Evolutionary conservation across 2,329 filamentous ascomycete species (phyloP), one percentile per base, ranked within the genome.

Genomic region (Curvularia sp.): DNA sequence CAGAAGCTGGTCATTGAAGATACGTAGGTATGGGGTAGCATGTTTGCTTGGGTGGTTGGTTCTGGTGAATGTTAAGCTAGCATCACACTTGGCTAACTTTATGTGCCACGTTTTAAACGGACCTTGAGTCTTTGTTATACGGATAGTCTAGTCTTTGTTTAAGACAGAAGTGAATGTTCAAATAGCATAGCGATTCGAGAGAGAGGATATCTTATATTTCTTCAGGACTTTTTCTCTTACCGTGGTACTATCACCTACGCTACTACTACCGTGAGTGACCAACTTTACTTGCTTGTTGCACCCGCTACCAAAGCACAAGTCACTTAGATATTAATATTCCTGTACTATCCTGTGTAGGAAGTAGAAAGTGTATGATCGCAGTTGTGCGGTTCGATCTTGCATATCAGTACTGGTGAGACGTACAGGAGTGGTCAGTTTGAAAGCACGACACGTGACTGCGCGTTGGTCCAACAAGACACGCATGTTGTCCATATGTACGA

Each of bases 381-480:
- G n/a, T n/a, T n/a, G n/a, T n/a, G n/a, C n/a, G n/a, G n/a, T n/a
- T n/a, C n/a, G n/a, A n/a, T n/a, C n/a, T n/a, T n/a, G n/a, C n/a
- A n/a, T n/a, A n/a, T n/a, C n/a, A n/a, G n/a, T n/a, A n/a, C n/a
- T n/a, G n/a, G n/a, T n/a, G n/a, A 28, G 18, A 18, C 18, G 23
- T 34, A n/a, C 18, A 19, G 18, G 47, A 49, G 47, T 63, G 72
- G 72, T 56, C 67, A 74, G 39, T 72, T 71, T 61, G 41, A 73
- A 62, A 75, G 71, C 72, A 74, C 34, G 57, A 57, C 73, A 46
- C 71, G 72, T 74, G 71, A 74, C 59, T 46, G 21, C 71, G 73
- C 63, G 68, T 67, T 57, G 55, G 25, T 46, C 15, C n/a, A 38
- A 48, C 13, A 48, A 15, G 25, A 21, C 25, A 51, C 54, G 55